Percentiles rank a stretch among this genome's conserved stretches.
Evolutionary conservation across 192 early-diverging fungal genomes (phyloP).

Genomic region (Allomyces arbusculus): DNA sequence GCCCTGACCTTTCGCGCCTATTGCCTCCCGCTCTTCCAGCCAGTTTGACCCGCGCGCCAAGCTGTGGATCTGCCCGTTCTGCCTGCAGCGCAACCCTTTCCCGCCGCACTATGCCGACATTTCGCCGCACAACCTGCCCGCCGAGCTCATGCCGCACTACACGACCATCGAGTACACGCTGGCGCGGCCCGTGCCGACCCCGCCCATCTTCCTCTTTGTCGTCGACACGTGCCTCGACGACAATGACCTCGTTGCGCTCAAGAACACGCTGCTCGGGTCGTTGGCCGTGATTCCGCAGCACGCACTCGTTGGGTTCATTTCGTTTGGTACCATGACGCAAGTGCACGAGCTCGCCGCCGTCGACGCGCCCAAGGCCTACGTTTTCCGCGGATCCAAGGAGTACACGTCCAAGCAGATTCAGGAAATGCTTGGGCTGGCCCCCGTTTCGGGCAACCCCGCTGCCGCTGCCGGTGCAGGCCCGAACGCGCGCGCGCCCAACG

Average conservation of each 20-base stretch:
- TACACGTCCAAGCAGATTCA: constrained; percentile 87
- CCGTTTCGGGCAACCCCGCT: background rate
- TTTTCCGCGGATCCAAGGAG: constrained; percentile 94
- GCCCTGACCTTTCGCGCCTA: background rate
- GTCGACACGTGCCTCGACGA: constrained; percentile 94
- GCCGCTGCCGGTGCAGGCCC: background rate
- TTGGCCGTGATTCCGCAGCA: constrained; percentile 78
- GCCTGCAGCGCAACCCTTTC: constrained; percentile 87
- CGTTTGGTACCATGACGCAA: constrained; percentile 97
- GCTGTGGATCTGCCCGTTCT: constrained; percentile 98
- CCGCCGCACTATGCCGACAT: constrained; percentile 96
- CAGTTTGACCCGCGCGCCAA: constrained; percentile 90
- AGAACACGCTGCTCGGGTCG: constrained; percentile 76
- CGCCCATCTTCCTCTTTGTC: constrained; percentile 90
- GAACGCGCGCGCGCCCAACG: background rate
- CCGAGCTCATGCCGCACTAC: constrained; percentile 74
- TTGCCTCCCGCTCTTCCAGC: constrained; percentile 17
- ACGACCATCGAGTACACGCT: constrained; percentile 95
- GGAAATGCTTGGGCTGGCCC: constrained; percentile 78
- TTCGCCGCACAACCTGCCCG: constrained; percentile 70
- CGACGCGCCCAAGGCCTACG: constrained; percentile 93
- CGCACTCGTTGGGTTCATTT: constrained; percentile 86
- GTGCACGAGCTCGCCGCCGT: constrained; percentile 89
- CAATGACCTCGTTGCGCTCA: constrained; percentile 84
- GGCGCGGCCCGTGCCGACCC: constrained; percentile 58